A percentile compares a stretch with the other conserved stretches of the same genome.
These are phyloP conservation scores for Tulasnella sp. DNA, from an alignment of 768 basidiomycete genomes.

Conservation along the genomic window DNA sequence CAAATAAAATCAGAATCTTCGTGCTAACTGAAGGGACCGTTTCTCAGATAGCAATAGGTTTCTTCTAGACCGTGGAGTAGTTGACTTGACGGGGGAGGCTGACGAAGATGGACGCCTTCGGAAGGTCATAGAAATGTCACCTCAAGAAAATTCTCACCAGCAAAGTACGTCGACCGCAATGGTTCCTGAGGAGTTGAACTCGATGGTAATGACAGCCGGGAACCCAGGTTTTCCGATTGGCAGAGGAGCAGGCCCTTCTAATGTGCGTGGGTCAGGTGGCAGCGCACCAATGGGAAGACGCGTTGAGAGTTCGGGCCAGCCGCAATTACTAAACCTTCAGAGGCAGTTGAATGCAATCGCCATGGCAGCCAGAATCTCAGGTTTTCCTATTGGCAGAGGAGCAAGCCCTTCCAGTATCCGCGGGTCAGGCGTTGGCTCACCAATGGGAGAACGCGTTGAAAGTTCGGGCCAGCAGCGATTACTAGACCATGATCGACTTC, in stretches of 20 bases:
- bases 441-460: neutral
- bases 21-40: neutral
- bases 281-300: too few species aligned
- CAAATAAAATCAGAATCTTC: neutral
- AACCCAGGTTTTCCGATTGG: too few species aligned
- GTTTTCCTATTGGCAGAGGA: neutral
- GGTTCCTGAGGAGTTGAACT: neutral
- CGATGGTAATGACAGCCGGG: too few species aligned
- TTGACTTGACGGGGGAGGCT: conserved; percentile 22
- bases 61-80: neutral
- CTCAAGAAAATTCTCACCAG: conserved; percentile 2
- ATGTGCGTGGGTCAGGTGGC: too few species aligned
- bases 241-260: too few species aligned
- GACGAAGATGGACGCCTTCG: conserved; percentile 23
- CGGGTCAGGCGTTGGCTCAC: neutral
- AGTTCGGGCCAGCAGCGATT: too few species aligned
- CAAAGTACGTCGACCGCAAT: neutral
- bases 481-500: too few species aligned
- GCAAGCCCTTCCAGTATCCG: neutral
- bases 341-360: neutral
- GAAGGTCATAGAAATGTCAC: conserved; percentile 19
- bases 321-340: neutral
- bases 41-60: neutral
- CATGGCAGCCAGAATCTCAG: neutral
- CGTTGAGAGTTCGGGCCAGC: too few species aligned